Base-by-base conservation (phyloP, 73 alveolate genomes). In the Uronychia binucleata region DNA sequence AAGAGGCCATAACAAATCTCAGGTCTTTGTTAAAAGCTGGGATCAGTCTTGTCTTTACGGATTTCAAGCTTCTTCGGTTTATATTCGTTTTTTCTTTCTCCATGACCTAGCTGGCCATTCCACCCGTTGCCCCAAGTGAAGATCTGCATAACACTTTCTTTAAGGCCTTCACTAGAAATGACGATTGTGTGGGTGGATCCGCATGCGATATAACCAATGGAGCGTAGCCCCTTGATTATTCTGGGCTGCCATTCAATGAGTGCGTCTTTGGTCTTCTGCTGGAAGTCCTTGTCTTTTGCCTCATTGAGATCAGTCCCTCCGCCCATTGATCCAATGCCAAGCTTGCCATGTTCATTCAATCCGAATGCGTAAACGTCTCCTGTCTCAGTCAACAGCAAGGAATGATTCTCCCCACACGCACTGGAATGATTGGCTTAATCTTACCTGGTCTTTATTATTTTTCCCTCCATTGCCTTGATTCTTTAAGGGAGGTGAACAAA, bases 61-160 rank as follows among this genome's bases (percentile, higher is more conserved):
- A 83, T 28, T 27, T 58, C 33, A 31, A 88, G 84, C 28, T 76
- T 58, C 57, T 59, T 57, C 29, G 91, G 94, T 0, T 33, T 31
- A 28, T 83, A 83, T 57, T 33, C 89, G 81, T 86, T 88, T 26
- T 86, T 60, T 85, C 88, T 59, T 31, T 34, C 58, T 26, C 92
- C 90, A 59, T 91, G 89, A 0, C 98, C 96, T 60, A 93, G 78
- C 79, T 91, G 83, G 8, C 94, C 97, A 76, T 91, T 80, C 94
- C 96, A 88, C 27, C 98, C 98, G 84, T 86, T 84, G 30, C 99
- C 99, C 98, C 99, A 95, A 31, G 93, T 74, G 84, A 84, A 95
- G 78, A 95, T 79, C 31, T 90, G 77, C 78, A 89, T 85, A 27
- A 77, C 91, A 76, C 91, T 91, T 85, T 94, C 97, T 33, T 79